Evolutionary conservation across 1,284 basidiomycete species (phyloP), one percentile per base, ranked within the genome.

Genomic region (Flammula alnicola): DNA sequence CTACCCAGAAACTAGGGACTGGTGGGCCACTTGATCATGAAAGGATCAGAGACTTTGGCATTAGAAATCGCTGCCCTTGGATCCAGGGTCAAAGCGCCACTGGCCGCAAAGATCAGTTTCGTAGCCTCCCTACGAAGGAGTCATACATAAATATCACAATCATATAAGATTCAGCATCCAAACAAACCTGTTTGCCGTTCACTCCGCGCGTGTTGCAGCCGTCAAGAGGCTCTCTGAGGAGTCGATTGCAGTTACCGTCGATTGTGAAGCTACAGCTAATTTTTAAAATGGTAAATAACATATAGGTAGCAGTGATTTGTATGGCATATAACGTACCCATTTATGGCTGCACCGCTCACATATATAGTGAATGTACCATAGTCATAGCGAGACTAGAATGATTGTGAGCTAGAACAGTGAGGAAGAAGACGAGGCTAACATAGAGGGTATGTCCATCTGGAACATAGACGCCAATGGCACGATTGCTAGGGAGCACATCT

Each of bases 241-340:
- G 49, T 32, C 49, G 26, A 32, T 51, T 46, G 30, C 49, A 51
- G 35, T 51, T 51, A 2, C 49, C 44, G 23, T 51, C 49, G 25
- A 51, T 26, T 6, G 37, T 45, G 38, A 51, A 51, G 8, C 32
- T 14, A 16, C 41, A 27, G 9, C 47, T 30, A 31, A 8, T 17
- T 12, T 25, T 10, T 26, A 16, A 16, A 30, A 38, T n/a, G 29
- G 38, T 10, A 25, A 25, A 47, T 2, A 27, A 41, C 20, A 41
- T 41, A 37, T 5, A 8, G 16, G 20, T 1, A 8, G 36, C 20
- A 19, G 16, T 10, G 12, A 8, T 19, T 17, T 38, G 16, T 1
- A 26, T 26, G 19, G 6, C n/a, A n/a, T n/a, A n/a, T n/a, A 11
- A 48, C 47, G 5, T 22, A 48, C 47, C 31, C 31, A 29, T 41